Conservation (phyloP, 495 filamentous ascomycete genomes). For the Penicillium macrosclerotiorum region DNA sequence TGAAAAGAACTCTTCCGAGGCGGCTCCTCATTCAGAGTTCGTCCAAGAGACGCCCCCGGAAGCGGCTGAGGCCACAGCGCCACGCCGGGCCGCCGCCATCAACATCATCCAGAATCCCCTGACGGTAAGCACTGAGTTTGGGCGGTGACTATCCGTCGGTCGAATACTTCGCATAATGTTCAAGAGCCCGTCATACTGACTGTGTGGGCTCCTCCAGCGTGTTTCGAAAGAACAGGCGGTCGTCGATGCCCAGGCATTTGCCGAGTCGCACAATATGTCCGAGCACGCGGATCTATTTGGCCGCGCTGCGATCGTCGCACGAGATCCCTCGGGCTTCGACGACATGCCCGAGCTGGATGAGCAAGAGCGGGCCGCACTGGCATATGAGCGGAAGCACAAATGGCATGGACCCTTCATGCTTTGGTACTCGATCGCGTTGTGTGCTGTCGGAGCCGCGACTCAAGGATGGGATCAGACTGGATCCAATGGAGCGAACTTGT, state of each 20-base stretch:
- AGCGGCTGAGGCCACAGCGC: not conserved
- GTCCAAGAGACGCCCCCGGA: not conserved
- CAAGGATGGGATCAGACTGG: conserved; percentile 68
- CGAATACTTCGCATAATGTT: too few relatives aligned
- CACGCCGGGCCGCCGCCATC: conserved; percentile 17
- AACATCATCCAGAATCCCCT: conserved; percentile 47
- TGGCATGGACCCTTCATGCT: conserved; percentile 34
- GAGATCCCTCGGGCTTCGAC: conserved; percentile 19
- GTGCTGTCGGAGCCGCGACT: conserved; percentile 35
- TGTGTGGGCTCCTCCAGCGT: conserved; percentile 22
- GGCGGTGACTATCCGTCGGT: not conserved
- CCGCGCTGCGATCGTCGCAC: conserved; percentile 37
- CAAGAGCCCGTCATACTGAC: too few relatives aligned
- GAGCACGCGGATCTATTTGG: conserved; percentile 44
- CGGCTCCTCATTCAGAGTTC: not conserved
- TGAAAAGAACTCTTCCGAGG: not conserved
- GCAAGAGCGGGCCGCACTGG: conserved; percentile 20
- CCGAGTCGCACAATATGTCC: conserved; percentile 35
- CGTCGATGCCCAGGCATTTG: conserved; percentile 37
- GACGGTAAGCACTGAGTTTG: conserved; percentile 26
- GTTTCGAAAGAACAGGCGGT: conserved; percentile 28
- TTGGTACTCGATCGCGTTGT: conserved; percentile 34
- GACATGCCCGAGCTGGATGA: conserved; percentile 18
- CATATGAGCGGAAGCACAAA: conserved; percentile 33
- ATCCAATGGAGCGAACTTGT: conserved; percentile 64